Evolutionary conservation across 2,329 filamentous ascomycete genomes (phyloP), one percentile per base, ranked within the genome.

Genomic region (Arthrobotrys sinensis): DNA sequence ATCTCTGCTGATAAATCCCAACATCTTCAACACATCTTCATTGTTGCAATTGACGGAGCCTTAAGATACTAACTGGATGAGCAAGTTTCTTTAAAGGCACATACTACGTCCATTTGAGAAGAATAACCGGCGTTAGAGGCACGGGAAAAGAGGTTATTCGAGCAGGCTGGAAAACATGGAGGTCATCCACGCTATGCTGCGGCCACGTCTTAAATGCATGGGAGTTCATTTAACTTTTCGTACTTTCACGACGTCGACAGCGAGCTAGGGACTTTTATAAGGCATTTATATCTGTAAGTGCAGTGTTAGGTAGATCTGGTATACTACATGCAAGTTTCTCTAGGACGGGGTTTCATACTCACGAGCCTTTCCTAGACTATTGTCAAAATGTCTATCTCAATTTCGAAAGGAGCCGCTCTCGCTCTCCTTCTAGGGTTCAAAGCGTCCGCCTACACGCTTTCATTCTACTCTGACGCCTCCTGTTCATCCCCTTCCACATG

Each of bases 361-460:
- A 12, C 36, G 8, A 38, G 36, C 6, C 7, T 10, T 38, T 38
- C 6, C 36, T 21, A 40, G 32, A 40, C 8, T 21, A 38, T 57
- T 2, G 34, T 14, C 52, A 57, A 57, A 3, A 60, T 60, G 55
- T 10, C 19, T 8, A 8, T 11, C 16, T 43, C 28, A 28, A 21
- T 5, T 3, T 55, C 34, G 0, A 38, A 10, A 7, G 28, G 40
- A 4, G 28, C 6, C 7, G n/a, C 12, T 43, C 24, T 43, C 11
- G 52, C 65, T 2, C 19, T 69, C 21, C 34, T 63, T 32, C 24
- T 68, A 4, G 43, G 40, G 2, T 11, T 43, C 12, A 21, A 43
- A 5, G 53, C 34, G 1, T 75, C 70, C 12, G 62, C 70, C 3
- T 68, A 67, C 34, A 62, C 19, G 0, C 52, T 68, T 10, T 40